These are phyloP conservation scores for Backusella morwellensis DNA, from an alignment of 192 early-diverging fungal genomes.

Conservation along the genomic window DNA sequence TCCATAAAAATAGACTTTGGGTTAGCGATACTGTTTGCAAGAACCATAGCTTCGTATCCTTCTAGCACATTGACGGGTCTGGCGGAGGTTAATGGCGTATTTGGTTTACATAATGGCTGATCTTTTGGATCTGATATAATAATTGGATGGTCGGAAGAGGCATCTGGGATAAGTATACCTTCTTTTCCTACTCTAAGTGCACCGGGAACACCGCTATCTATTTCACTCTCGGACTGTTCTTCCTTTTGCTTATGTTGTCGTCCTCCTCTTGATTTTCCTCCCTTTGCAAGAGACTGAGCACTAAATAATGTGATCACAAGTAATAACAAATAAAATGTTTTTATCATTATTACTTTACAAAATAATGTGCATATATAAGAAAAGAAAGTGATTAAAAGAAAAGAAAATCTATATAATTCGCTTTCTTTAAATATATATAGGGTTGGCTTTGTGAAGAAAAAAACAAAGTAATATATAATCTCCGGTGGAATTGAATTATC, in stretches of 20 bases:
- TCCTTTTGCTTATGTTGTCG: background rate
- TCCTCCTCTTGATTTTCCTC: background rate
- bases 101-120: conserved; percentile 24
- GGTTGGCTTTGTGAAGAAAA: background rate
- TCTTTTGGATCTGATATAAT: conserved; percentile 17
- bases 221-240: background rate
- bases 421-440: background rate
- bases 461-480: background rate
- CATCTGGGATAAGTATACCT: conserved; percentile 16
- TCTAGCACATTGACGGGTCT: conserved; percentile 8
- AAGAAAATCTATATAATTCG: background rate
- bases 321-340: conserved; percentile 2
- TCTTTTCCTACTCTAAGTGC: conserved; percentile 9
- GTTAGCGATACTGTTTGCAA: conserved; percentile 19
- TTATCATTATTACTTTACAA: conserved; percentile 10
- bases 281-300: background rate
- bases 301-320: background rate
- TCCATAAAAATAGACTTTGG: conserved; percentile 25
- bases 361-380: background rate
- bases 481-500: background rate
- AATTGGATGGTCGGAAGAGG: conserved; percentile 27
- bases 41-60: conserved; percentile 28
- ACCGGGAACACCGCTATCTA: background rate
- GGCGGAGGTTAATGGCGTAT: conserved; percentile 2
- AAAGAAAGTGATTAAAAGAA: background rate